These are phyloP conservation scores for Telopea speciosissima DNA, from an alignment of 177 flowering plant genomes.

Conservation along the genomic window DNA sequence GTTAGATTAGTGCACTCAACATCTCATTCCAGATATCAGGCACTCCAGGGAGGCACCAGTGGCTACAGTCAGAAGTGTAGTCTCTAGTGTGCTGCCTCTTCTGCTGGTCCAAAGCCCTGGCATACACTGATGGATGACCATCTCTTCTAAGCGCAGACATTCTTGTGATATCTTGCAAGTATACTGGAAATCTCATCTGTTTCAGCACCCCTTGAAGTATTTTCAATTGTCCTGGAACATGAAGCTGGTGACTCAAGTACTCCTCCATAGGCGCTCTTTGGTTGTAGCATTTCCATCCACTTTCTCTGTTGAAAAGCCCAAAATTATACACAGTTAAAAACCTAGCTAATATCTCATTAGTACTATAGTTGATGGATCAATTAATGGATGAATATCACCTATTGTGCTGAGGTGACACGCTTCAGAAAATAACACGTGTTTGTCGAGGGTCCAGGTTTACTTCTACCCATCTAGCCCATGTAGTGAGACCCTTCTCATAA, in stretches of 20 bases:
- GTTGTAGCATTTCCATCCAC: slow-evolving; percentile 78
- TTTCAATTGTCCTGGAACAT: slow-evolving; percentile 41
- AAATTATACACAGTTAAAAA: background rate
- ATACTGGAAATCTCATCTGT: slow-evolving; percentile 72
- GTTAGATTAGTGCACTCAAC: slow-evolving; percentile 38
- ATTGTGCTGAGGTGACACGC: slow-evolving; percentile 83
- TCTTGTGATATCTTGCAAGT: slow-evolving; percentile 61
- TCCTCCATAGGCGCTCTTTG: slow-evolving; percentile 47
- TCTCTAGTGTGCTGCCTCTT: slow-evolving; percentile 29
- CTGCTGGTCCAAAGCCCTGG: slow-evolving; percentile 26
- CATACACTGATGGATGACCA: slow-evolving; percentile 78
- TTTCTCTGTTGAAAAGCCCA: slow-evolving; percentile 31
- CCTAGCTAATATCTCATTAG: too few relatives aligned
- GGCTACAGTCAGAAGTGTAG: slow-evolving; percentile 68
- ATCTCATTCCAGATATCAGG: slow-evolving; percentile 84
- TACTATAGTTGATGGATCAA: too few relatives aligned
- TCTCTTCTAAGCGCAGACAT: slow-evolving; percentile 67
- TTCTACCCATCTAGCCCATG: slow-evolving; percentile 93
- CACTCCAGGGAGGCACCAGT: slow-evolving; percentile 94
- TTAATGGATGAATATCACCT: slow-evolving; percentile 34
- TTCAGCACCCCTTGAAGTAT: slow-evolving; percentile 51
- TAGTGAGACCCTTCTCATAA: slow-evolving; percentile 64
- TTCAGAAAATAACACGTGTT: slow-evolving; percentile 64
- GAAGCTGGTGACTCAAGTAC: slow-evolving; percentile 35
- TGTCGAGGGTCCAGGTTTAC: slow-evolving; percentile 53